These are phyloP conservation scores for Phyllosticta ampelicida DNA, from an alignment of 2,329 filamentous ascomycete species.

Conservation along the genomic window DNA sequence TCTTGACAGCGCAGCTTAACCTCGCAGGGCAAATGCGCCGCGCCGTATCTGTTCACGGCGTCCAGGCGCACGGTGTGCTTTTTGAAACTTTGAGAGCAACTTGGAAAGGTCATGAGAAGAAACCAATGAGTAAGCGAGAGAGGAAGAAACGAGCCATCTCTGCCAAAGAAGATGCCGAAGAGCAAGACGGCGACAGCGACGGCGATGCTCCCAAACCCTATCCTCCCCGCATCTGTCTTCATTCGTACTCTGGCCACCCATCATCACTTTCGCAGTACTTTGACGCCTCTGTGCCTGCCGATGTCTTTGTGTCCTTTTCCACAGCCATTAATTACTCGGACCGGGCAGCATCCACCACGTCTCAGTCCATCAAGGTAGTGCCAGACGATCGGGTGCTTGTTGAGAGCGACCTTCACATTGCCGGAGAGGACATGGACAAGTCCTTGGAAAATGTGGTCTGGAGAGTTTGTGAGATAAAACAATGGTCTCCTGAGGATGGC, in stretches of 20 bases:
- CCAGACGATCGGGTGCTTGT: conserved; percentile 72
- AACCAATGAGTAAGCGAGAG: conserved; percentile 50
- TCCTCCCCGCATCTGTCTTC: conserved; percentile 81
- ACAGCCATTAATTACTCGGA: conserved; percentile 63
- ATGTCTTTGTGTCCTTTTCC: conserved; percentile 84
- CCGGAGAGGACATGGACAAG: conserved; percentile 70
- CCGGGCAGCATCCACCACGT: conserved; percentile 38
- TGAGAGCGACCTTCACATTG: conserved; percentile 82
- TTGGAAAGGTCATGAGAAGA: conserved; percentile 61
- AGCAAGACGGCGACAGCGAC: conserved; percentile 8
- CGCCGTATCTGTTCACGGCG: conserved; percentile 60
- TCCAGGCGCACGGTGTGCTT: conserved; percentile 63
- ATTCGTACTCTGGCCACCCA: conserved; percentile 76
- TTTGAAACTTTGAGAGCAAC: conserved; percentile 53
- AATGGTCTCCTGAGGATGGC: conserved; percentile 65
- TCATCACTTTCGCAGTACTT: conserved; percentile 71
- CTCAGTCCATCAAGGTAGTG: conserved; percentile 57
- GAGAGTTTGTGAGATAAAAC: conserved; percentile 66
- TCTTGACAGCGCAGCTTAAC: conserved; percentile 58
- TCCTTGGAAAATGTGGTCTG: conserved; percentile 63
- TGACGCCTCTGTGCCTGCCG: conserved; percentile 58
- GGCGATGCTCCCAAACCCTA: conserved; percentile 46
- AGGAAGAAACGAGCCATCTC: conserved; percentile 17
- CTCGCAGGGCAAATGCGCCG: conserved; percentile 58
- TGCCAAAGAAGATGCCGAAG: not conserved